A percentile compares a stretch with the other conserved stretches of the same genome.
Conservation (phyloP, 306 rosid genomes). For the Pterocarpus santalinus region DNA sequence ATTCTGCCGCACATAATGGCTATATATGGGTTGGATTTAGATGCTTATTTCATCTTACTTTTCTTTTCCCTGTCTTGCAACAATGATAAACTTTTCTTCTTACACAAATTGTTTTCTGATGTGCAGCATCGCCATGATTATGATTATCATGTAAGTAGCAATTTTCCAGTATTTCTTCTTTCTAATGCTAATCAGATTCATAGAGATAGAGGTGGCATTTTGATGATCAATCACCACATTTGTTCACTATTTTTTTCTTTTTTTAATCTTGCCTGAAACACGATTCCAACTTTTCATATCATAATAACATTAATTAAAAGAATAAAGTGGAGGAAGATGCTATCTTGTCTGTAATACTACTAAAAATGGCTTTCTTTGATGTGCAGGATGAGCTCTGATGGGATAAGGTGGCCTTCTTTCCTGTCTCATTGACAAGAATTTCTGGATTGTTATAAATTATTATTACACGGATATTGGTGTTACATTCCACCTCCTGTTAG, state of each 20-base stretch:
- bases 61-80: neutral
- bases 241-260: neutral
- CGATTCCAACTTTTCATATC: neutral
- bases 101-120: slow-evolving; percentile 25
- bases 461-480: neutral
- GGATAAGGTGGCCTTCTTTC: neutral
- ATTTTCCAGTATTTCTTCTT: slow-evolving; percentile 28
- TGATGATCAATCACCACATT: slow-evolving; percentile 2
- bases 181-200: slow-evolving; percentile 13
- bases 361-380: slow-evolving; percentile 41
- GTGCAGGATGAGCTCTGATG: slow-evolving; percentile 86
- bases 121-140: slow-evolving; percentile 68
- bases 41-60: neutral
- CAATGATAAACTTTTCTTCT: slow-evolving; percentile 30
- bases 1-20: neutral
- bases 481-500: slow-evolving; percentile 19
- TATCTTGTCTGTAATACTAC: neutral
- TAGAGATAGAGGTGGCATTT: slow-evolving; percentile 30
- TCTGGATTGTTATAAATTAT: slow-evolving; percentile 11
- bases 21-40: slow-evolving; percentile 24
- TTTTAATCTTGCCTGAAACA: neutral
- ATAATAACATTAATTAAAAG: slow-evolving; percentile 9
- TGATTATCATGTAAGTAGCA: slow-evolving; percentile 72
- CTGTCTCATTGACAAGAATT: slow-evolving; percentile 25
- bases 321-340: neutral